These are phyloP conservation scores for Pyrenophora graminea DNA, from an alignment of 2,329 filamentous ascomycete species.

Conservation along the genomic window DNA sequence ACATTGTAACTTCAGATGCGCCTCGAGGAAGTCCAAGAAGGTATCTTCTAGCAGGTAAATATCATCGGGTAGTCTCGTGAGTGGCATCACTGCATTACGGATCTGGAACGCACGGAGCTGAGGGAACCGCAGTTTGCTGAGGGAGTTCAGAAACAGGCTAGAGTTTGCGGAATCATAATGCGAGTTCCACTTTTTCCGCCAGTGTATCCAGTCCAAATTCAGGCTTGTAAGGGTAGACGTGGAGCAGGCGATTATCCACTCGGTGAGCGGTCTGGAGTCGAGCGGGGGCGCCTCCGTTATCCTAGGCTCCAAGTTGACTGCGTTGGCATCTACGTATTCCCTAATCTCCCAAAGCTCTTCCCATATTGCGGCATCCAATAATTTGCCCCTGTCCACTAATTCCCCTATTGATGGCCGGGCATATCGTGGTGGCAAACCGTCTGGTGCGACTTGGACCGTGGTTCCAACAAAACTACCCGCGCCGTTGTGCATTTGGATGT, in stretches of 20 bases:
- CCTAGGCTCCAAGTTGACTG: conserved; percentile 6
- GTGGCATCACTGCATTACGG: conserved; percentile 49
- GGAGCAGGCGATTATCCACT: conserved; percentile 26
- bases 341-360: conserved; percentile 29
- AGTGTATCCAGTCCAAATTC: conserved; percentile 44
- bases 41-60: conserved; percentile 46
- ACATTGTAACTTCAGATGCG: conserved; percentile 50
- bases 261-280: conserved; percentile 16
- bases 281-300: background rate
- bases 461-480: conserved; percentile 38
- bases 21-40: conserved; percentile 51
- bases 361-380: conserved; percentile 36
- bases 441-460: conserved; percentile 29
- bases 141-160: conserved; percentile 20
- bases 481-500: conserved; percentile 34
- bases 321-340: conserved; percentile 24
- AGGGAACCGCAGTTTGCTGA: conserved; percentile 49
- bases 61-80: conserved; percentile 43
- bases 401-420: conserved; percentile 12
- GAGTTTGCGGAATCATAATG: conserved; percentile 12
- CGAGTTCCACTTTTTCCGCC: conserved; percentile 28
- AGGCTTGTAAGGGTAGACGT: conserved; percentile 37
- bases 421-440: conserved; percentile 7
- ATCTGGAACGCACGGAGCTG: conserved; percentile 52
- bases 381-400: conserved; percentile 22